phyloP scores from a whole-genome alignment of 192 early-diverging fungal species.

The Podila minutissima region DNA sequence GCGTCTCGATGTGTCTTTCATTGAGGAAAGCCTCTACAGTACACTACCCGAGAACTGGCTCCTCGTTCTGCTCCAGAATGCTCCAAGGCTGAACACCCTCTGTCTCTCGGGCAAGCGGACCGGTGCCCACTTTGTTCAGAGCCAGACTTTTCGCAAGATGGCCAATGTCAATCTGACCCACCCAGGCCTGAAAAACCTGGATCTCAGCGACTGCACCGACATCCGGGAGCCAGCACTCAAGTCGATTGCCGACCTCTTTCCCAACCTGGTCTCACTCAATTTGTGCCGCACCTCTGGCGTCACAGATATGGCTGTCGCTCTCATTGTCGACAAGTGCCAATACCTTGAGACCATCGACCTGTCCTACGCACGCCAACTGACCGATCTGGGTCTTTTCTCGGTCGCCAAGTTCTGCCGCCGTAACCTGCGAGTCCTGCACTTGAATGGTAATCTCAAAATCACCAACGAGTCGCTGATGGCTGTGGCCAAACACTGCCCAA shows the following conservation, averaged over 20 bases:
- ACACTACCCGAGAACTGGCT: conserved; percentile 47
- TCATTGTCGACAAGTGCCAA: conserved; percentile 45
- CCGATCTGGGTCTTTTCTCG: conserved; percentile 34
- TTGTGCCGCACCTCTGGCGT: conserved; percentile 39
- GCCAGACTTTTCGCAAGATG: conserved; percentile 33
- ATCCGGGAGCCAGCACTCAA: conserved; percentile 35
- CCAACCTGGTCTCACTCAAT: conserved; percentile 36
- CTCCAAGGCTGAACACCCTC: conserved; percentile 30
- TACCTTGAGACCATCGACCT: conserved; percentile 36
- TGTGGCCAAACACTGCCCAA: conserved; percentile 55
- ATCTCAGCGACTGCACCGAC: conserved; percentile 44
- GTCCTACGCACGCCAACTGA: conserved; percentile 32
- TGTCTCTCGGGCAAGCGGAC: conserved; percentile 50
- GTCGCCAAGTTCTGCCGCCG: conserved; percentile 48
- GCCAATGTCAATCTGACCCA: conserved; percentile 14
- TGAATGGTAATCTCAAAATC: conserved; percentile 61
- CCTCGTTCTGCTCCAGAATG: conserved; percentile 19
- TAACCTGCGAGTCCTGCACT: conserved; percentile 28
- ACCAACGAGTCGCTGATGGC: conserved; percentile 53
- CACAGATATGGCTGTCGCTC: conserved; percentile 23
- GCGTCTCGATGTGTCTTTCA: conserved; percentile 16
- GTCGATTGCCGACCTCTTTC: conserved; percentile 17
- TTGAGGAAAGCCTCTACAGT: conserved; percentile 45
- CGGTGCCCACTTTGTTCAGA: conserved; percentile 30
- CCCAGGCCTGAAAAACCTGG: conserved; percentile 13